Evolutionary conservation across 2,329 filamentous ascomycete species (phyloP).

Genomic region (Arthrinium puccinioides): DNA sequence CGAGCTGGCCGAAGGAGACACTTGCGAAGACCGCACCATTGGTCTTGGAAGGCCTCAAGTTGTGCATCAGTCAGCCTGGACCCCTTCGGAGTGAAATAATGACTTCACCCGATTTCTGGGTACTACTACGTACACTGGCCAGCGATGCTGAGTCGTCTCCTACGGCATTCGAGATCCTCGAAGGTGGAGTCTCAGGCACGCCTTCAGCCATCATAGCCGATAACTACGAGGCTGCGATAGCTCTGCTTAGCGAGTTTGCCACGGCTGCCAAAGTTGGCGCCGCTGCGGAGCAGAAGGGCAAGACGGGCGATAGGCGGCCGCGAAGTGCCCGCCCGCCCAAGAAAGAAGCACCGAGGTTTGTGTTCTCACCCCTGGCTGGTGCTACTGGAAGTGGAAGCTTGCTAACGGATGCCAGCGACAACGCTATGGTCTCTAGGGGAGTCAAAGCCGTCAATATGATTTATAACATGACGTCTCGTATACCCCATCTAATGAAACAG

Average conservation of each 20-base stretch:
- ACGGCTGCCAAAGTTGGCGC: constrained; percentile 70
- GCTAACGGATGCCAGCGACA: constrained; percentile 53
- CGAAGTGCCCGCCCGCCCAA: constrained; percentile 37
- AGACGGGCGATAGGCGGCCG: constrained; percentile 38
- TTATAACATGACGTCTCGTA: constrained; percentile 72
- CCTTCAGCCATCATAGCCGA: constrained; percentile 84
- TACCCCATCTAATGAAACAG: constrained; percentile 82
- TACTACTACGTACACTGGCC: constrained; percentile 71
- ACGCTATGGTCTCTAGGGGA: constrained; percentile 67
- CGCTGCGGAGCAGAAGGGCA: constrained; percentile 55
- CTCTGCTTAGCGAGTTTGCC: constrained; percentile 82
- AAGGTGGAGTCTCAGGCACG: constrained; percentile 65
- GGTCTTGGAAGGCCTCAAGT: constrained; percentile 69
- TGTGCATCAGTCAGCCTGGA: constrained; percentile 71
- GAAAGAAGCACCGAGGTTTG: constrained; percentile 49
- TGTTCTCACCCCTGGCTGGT: too few relatives aligned
- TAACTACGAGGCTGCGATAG: constrained; percentile 86
- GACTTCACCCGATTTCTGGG: constrained; percentile 96
- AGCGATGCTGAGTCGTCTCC: constrained; percentile 62
- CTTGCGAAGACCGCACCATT: constrained; percentile 70
- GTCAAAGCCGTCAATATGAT: constrained; percentile 76
- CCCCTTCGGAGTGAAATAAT: constrained; percentile 86
- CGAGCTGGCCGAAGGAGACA: constrained; percentile 72
- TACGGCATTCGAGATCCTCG: constrained; percentile 80
- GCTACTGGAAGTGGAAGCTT: too few relatives aligned